These are phyloP conservation scores for Hymenoscyphus fructigenus DNA, from an alignment of 2,329 filamentous ascomycete species.

Conservation along the genomic window DNA sequence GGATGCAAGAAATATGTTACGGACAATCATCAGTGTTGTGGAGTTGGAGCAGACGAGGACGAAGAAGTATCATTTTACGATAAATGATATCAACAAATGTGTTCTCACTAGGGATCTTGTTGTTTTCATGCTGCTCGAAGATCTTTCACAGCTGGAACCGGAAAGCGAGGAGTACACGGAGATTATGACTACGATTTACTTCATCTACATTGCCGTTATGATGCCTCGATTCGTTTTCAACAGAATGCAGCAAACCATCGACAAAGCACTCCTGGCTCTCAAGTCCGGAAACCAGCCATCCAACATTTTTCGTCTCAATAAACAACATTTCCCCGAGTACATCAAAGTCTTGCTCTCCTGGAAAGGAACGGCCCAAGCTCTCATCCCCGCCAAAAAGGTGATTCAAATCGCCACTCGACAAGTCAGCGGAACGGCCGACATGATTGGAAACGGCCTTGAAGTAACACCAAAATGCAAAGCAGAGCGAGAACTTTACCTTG, in stretches of 20 bases:
- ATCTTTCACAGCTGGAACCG: constrained; percentile 8
- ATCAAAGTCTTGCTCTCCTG: constrained; percentile 15
- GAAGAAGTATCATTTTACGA: constrained; percentile 19
- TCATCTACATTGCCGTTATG: constrained; percentile 16
- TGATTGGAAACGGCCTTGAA: background rate
- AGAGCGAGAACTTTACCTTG: constrained; percentile 13
- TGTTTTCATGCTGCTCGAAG: constrained; percentile 18
- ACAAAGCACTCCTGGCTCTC: constrained; percentile 10
- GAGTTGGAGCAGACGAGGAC: background rate
- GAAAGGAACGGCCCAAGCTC: constrained; percentile 7
- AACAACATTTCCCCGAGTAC: constrained; percentile 13
- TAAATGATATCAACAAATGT: constrained; percentile 19
- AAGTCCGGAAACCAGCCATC: constrained; percentile 10
- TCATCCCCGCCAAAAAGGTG: constrained; percentile 6
- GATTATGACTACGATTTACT: constrained; percentile 18
- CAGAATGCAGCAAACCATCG: constrained; percentile 11
- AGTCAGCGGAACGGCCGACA: background rate
- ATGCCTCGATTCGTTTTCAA: constrained; percentile 20
- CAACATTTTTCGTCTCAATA: constrained; percentile 16
- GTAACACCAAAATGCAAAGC: background rate
- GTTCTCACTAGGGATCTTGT: constrained; percentile 17
- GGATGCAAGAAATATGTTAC: constrained; percentile 16
- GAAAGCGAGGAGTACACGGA: constrained; percentile 9
- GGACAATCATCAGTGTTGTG: constrained; percentile 12
- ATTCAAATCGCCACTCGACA: constrained; percentile 4